These are phyloP conservation scores for Diaporthe humulicola DNA, from an alignment of 2,329 filamentous ascomycete species.

Conservation along the genomic window DNA sequence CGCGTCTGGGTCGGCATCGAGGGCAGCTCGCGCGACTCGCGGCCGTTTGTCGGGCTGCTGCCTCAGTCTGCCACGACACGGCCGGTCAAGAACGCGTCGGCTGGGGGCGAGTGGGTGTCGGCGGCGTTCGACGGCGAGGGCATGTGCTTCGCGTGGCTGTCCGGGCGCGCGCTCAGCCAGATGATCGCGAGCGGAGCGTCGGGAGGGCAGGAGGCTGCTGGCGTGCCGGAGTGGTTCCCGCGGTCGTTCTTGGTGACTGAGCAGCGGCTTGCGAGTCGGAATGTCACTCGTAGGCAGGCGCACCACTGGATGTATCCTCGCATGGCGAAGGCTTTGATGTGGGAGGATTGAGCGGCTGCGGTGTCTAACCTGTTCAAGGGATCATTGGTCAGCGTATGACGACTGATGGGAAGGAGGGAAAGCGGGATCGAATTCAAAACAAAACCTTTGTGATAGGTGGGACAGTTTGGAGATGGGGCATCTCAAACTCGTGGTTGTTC, in stretches of 20 bases:
- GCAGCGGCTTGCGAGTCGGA: not conserved
- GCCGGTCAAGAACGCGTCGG: not conserved
- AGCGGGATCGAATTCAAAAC: not conserved
- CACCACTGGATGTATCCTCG: slow-evolving; percentile 6
- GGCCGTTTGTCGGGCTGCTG: not conserved
- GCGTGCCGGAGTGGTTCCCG: not conserved
- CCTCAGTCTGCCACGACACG: not conserved
- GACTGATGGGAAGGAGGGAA: too few species aligned
- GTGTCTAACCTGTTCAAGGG: too few species aligned
- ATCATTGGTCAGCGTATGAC: not conserved
- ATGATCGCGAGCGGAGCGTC: not conserved
- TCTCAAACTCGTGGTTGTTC: not conserved
- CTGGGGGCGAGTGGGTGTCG: slow-evolving; percentile 2
- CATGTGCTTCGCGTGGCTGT: slow-evolving; percentile 3
- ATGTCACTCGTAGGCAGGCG: not conserved
- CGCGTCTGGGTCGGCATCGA: slow-evolving; percentile 5
- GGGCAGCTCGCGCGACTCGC: not conserved
- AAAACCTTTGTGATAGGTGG: too few species aligned
- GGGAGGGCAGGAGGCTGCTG: not conserved
- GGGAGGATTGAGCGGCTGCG: not conserved
- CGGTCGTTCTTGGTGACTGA: not conserved
- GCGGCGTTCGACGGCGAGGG: slow-evolving; percentile 8
- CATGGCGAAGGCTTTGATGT: not conserved
- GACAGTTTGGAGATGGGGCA: not conserved
- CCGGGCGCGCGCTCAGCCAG: not conserved